Conservation (phyloP, 371 early-diverging fungal species). For the Mortierella sp. region DNA sequence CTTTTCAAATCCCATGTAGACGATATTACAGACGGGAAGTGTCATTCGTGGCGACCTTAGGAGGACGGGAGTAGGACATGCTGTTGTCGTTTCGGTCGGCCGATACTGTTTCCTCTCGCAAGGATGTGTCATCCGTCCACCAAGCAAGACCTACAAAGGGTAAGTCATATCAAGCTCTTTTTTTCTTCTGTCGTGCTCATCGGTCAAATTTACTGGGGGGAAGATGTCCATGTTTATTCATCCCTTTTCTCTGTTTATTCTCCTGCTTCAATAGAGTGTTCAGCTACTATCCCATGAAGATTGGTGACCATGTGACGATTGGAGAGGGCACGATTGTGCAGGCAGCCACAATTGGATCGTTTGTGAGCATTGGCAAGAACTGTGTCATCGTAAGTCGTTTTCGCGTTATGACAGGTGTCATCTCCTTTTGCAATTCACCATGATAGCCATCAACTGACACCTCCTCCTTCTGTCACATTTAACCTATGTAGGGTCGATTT, state of each 20-base stretch:
- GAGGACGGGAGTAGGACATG: conserved; percentile 87
- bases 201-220: too few species aligned
- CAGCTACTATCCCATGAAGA: conserved; percentile 96
- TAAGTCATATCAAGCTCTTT: conserved; percentile 31
- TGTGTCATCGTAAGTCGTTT: conserved; percentile 89
- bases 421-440: background rate
- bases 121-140: conserved; percentile 90
- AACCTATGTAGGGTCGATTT: conserved; percentile 84
- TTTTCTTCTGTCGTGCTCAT: background rate
- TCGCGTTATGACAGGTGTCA: background rate
- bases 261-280: conserved; percentile 64
- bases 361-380: conserved; percentile 93
- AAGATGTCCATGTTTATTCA: background rate
- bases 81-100: conserved; percentile 92
- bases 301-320: conserved; percentile 94
- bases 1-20: conserved; percentile 63
- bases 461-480: background rate
- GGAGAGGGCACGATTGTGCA: conserved; percentile 93
- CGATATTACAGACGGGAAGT: conserved; percentile 92
- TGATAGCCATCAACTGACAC: background rate
- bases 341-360: conserved; percentile 93
- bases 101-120: conserved; percentile 88
- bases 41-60: conserved; percentile 95
- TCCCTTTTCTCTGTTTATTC: background rate
- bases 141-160: conserved; percentile 97